These are phyloP conservation scores for Plasmodium inui DNA, from an alignment of 169 alveolate species.

Conservation along the genomic window DNA sequence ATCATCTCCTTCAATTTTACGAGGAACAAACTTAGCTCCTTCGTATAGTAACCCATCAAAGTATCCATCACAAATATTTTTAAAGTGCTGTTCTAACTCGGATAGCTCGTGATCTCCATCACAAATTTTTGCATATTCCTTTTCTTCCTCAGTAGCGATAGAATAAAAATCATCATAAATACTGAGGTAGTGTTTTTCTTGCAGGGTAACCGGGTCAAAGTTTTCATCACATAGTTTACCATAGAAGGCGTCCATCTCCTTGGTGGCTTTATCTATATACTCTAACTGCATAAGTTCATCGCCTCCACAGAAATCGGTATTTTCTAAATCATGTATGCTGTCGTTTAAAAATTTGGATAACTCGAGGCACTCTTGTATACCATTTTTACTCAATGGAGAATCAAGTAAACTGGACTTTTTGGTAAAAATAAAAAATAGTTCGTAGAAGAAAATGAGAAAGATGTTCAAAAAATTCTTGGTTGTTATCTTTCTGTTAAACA, in stretches of 20 bases:
- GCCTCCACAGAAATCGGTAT: neutral
- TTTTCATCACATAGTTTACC: neutral
- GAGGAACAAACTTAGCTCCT: neutral
- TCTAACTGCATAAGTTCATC: neutral
- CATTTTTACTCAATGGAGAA: slow-evolving; percentile 26
- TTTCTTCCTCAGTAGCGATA: neutral
- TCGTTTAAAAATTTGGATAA: slow-evolving; percentile 1
- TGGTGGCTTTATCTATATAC: neutral
- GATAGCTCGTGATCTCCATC: neutral
- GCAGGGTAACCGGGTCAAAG: neutral
- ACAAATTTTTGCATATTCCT: neutral
- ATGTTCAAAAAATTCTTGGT: neutral
- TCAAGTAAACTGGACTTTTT: slow-evolving; percentile 6
- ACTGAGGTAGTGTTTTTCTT: neutral
- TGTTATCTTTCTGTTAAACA: slow-evolving; percentile 3
- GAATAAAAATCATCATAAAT: neutral
- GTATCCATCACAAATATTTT: neutral
- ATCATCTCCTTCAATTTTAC: neutral
- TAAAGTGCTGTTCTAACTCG: neutral
- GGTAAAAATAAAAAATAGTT: slow-evolving; percentile 4
- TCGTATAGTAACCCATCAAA: neutral
- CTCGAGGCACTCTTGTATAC: slow-evolving; percentile 17
- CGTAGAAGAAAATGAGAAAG: neutral
- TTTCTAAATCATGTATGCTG: neutral
- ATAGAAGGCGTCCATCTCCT: neutral